Evolutionary conservation across 179 eudicot genomes (phyloP), one percentile per base, ranked within the genome.

Genomic region (Camellia oleifera): DNA sequence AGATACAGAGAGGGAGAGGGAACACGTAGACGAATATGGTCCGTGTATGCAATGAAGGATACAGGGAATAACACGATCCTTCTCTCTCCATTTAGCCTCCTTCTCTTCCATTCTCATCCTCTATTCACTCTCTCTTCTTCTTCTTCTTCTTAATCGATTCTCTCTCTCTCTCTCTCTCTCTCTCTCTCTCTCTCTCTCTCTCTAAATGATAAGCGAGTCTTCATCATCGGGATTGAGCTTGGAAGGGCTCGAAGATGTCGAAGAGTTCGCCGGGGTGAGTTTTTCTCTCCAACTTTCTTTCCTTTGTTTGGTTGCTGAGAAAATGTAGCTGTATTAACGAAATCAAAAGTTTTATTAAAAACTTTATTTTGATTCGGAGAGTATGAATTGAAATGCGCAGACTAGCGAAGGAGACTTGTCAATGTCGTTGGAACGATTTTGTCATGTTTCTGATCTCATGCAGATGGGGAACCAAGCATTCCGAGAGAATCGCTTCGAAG

Each of bases 391-490:
- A 8, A 79, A 78, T 88, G 88, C 83, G 91, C 83, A 94, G 97
- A 88, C 82, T 69, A 82, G 79, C 72, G 94, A 83, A 69, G 97
- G 86, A 12, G 92, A 80, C 17, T 74, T 80, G 45, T 82, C 90
- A 14, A 83, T 94, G 84, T 87, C 98, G 14, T 74, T 79, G 32
- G 96, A 92, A 62, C 83, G 92, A 61, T 84, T 89, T 77, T 83
- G 85, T 40, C 93, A 91, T 87, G 86, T 92, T 67, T 89, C 85
- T 23, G 91, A 92, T 77, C 82, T 89, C 45, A 87, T 94, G 87
- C 86, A 90, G 80, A 68, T 50, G 76, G 99, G 97, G 42, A 96
- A 94, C 88, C 86, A 75, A 48, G 98, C 98, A 14, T 94, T 90
- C 70, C 90, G 92, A 23, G 87, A 83, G 4, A 79, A 81, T 64